Evolutionary conservation across 352 stramenopile genomes (phyloP), one percentile per base, ranked within the genome.

Genomic region (Phytophthora kernoviae): DNA sequence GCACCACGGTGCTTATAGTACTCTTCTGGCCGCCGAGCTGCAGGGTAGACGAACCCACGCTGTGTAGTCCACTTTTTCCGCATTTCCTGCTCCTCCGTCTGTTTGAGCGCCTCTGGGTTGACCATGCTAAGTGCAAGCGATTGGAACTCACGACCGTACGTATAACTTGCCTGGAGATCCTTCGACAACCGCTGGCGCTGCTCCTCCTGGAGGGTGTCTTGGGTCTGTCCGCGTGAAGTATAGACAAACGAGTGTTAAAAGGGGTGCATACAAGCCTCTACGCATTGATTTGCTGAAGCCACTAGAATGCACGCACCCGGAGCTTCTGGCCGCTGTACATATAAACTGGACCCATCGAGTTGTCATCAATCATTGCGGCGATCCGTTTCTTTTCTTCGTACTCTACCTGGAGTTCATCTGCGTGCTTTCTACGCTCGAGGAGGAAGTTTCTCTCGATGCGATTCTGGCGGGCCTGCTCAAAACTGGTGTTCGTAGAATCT

Each of bases 321-420:
- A 96, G 73, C 47, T 91, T 93, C 59, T 97, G 90, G 3, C 85
- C 81, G 52, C 84, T 94, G 73, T 97, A 97, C 64, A 94, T 81
- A 59, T 91, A 96, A 15, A 91, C 69, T 14, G 78, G 80, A 6
- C 41, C 30, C 17, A 75, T 47, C 10, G 56, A 47, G 20, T 66
- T 58, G 10, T 64, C 68, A 30, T 82, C 56, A 26, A 73, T 45
- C 39, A 76, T 59, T 14, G 59, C 57, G 20, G 43, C 33, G 24
- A 61, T 49, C 49, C 77, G 50, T 44, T 72, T 79, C 41, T 79
- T 82, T 30, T 77, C 58, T 9, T 58, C 41, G 32, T 87, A 88
- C 30, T 69, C 62, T 2, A 59, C 20, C 1, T 60, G 65, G 4
- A 79, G 64, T 4, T 62, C 42, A 5, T 84, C 62, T 0, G 54